Evolutionary conservation across 1,284 basidiomycete species (phyloP), one percentile per base, ranked within the genome.

Genomic region (Fistulina hepatica): DNA sequence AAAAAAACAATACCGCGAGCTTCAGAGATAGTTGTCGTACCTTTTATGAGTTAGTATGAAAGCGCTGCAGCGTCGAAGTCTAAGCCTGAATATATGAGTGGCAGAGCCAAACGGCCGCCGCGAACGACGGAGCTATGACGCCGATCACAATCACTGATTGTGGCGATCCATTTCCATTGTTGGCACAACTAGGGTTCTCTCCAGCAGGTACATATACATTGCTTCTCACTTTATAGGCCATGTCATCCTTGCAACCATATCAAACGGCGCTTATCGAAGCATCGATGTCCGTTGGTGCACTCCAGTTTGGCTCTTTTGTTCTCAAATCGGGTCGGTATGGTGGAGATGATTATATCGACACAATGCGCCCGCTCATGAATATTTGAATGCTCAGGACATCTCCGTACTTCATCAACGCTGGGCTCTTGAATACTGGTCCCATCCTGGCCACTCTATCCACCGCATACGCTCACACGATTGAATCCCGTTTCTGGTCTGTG

Each of bases 381-480:
- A n/a, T 26, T 13, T 25, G 22, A 13, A 12, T 20, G 15, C 30
- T n/a, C 56, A 90, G 88, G 25, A 63, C 73, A 41, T 95, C 92
- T 10, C 94, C 94, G 2, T 97, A 97, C 65, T 97, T 97, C 59
- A 93, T 97, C 73, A 97, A 97, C 56, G 89, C 90, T 1, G 89
- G 90, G 7, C 69, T 88, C 9, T 69, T 98, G 46, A 90, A 82
- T 58, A 81, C 83, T 4, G 89, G 93, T 0, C 72, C 78, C 2
- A 78, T 94, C 27, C 75, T 98, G 24, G 64, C 81, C 26, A 71
- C 81, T 6, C 68, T 95, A 20, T 81, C 91, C 6, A 67, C 72
- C n/a, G 90, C 93, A 11, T 97, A 95, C 52, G 90, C 94, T 4
- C 60, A 77, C 2, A 85, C 84, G n/a, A 80, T 91, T 52, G 51